Base-by-base conservation (phyloP, 306 rosid genomes). In the Crotalaria pallida region DNA sequence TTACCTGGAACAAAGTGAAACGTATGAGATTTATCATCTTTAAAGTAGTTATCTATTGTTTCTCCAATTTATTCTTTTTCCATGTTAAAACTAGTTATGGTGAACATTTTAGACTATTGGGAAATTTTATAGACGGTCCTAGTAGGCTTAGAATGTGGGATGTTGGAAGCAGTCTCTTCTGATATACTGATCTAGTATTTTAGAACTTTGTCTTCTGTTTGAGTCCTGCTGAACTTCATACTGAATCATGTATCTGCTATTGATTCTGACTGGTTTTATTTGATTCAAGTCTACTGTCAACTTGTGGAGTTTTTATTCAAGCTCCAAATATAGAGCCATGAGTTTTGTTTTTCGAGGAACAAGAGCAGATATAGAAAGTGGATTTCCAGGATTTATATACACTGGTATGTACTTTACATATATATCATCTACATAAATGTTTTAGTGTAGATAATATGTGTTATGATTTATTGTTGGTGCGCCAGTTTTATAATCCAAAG, bases 371-470 rank as follows among this genome's bases (percentile, higher is more conserved):
- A n/a, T n/a, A n/a, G n/a, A n/a, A n/a, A n/a, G n/a, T n/a, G n/a
- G n/a, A n/a, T n/a, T n/a, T n/a, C n/a, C n/a, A n/a, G n/a, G n/a
- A 68, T 85, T 79, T 63, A 71, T 85, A 59, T 57, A 78, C 89
- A 51, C 64, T 92, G 96, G 98, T 89, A 86, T 76, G 76, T 55
- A 38, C 49, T 5, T 51, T 24, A 34, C 67, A 27, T 17, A 23
- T 62, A n/a, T 17, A 10, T 45, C 13, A 13, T 76, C 16, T 59
- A 36, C 15, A 36, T 47, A 17, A 26, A 1, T 29, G 22, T 43
- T 5, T 19, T 68, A 16, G 40, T 40, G 1, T 24, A 34, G 69
- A 33, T 67, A 47, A 80, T 11, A 10, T 13, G 23, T 58, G 21
- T 7, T 40, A 55, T 38, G n/a, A 10, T 71, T 36, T 27, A 12